Conservation (phyloP, 306 rosid species). For the Ceratonia siliqua region DNA sequence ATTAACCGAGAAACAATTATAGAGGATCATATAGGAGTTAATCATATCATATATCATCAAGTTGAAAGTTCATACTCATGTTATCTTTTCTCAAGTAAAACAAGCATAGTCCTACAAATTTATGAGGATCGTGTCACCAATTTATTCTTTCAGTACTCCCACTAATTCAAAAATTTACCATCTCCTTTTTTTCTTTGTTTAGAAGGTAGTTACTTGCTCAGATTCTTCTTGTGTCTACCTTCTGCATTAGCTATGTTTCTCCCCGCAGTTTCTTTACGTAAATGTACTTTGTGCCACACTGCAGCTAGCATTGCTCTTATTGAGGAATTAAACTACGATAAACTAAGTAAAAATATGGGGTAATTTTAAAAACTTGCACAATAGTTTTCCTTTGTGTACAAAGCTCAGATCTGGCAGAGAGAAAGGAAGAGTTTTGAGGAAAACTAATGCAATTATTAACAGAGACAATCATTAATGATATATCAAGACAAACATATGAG, state of each 20-base stretch:
- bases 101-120: neutral
- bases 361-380: neutral
- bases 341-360: neutral
- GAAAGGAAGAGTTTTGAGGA: neutral
- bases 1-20: neutral
- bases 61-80: neutral
- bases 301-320: neutral
- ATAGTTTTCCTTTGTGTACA: neutral
- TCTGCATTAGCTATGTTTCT: neutral
- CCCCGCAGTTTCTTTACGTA: neutral
- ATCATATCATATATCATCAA: neutral
- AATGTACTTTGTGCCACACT: neutral
- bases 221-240: neutral
- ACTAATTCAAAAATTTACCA: neutral
- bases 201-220: neutral
- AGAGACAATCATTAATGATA: neutral
- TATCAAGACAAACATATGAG: neutral
- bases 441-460: neutral
- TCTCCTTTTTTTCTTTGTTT: neutral
- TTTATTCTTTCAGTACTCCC: neutral
- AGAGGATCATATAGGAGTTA: constrained; percentile 6
- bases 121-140: neutral
- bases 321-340: neutral
- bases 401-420: neutral
- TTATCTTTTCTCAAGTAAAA: neutral